Base-by-base conservation (phyloP, 306 rosid genomes). In the Gastrolobium villosum region DNA sequence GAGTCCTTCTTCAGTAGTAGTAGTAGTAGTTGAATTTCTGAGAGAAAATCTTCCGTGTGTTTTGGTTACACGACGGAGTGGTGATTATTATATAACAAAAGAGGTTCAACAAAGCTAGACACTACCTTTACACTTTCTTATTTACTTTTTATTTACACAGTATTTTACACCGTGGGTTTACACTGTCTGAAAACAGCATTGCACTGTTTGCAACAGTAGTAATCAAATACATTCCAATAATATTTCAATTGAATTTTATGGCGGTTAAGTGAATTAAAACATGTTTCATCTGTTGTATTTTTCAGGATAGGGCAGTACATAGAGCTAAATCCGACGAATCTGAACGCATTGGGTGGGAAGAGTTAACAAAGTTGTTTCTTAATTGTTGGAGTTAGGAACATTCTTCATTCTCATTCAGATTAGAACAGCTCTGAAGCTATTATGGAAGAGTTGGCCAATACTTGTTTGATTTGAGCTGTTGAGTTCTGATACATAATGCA, bases 221-320 rank as follows among this genome's bases (percentile, higher is more conserved):
- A 81, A 13, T 75, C 54, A 62, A 54, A 54, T 74, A 54, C 52
- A 56, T 77, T 32, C 52, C 41, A 54, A 63, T 53, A 66, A 43
- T 14, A 65, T 76, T 6, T 52, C 73, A 5, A 44, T 64, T 69
- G 68, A 64, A 73, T 68, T 60, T 41, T 43, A 54, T 45, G 28
- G 49, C 26, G 46, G 59, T 72, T 10, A 34, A 30, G 28, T 46
- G 49, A 60, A 57, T 56, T 37, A 46, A 72, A 15, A 68, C 6
- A 14, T 31, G 55, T 74, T 78, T 63, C 46, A 28, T 9, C 46
- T 70, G 66, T 65, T 75, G 57, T 36, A 57, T 64, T 84, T 78
- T 80, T 77, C 93, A 94, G 97, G 86, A 75, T 94, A 74, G 97
- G 99, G 82, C 90, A 82, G 84, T 87, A 92, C 83, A 61, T 88